These are phyloP conservation scores for Bombardia bombarda DNA, from an alignment of 495 filamentous ascomycete genomes.

Conservation along the genomic window DNA sequence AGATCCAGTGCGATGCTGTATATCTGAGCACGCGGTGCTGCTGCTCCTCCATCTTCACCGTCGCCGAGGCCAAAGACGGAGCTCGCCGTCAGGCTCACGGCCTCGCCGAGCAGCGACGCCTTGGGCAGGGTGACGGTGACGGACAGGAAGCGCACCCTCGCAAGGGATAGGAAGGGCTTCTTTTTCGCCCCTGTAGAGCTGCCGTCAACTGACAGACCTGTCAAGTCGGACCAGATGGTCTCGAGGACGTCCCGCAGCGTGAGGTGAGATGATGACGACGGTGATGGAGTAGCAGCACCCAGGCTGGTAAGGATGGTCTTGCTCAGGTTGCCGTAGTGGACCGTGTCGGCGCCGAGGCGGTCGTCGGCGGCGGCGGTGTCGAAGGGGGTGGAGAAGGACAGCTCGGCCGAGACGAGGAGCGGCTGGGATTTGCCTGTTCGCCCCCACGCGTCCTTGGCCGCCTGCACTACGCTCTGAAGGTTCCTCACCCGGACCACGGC, in stretches of 20 bases:
- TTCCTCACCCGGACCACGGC: conserved; percentile 43
- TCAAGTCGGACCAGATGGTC: conserved; percentile 24
- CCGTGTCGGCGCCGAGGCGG: conserved; percentile 43
- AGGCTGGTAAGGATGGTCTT: conserved; percentile 39
- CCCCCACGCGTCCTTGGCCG: conserved; percentile 50
- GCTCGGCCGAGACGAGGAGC: conserved; percentile 39
- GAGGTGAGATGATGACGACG: background rate
- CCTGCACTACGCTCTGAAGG: conserved; percentile 33
- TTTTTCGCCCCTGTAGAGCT: background rate
- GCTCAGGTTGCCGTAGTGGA: conserved; percentile 54
- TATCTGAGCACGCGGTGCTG: conserved; percentile 17
- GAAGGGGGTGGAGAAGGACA: conserved; percentile 41
- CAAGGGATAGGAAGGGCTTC: background rate
- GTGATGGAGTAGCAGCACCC: conserved; percentile 10
- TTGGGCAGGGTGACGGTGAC: conserved; percentile 42
- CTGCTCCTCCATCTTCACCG: background rate
- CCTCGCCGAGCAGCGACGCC: conserved; percentile 41
- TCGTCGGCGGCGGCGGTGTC: conserved; percentile 37
- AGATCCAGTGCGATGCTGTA: conserved; percentile 26
- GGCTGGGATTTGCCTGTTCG: conserved; percentile 43
- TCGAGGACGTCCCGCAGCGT: conserved; percentile 19
- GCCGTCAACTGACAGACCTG: conserved; percentile 10
- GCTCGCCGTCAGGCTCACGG: conserved; percentile 33
- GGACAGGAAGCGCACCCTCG: conserved; percentile 24
- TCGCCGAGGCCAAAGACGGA: conserved; percentile 19